Evolutionary conservation across 495 filamentous ascomycete genomes (phyloP), one percentile per base, ranked within the genome.

Genomic region (Hyaloscypha finlandica): DNA sequence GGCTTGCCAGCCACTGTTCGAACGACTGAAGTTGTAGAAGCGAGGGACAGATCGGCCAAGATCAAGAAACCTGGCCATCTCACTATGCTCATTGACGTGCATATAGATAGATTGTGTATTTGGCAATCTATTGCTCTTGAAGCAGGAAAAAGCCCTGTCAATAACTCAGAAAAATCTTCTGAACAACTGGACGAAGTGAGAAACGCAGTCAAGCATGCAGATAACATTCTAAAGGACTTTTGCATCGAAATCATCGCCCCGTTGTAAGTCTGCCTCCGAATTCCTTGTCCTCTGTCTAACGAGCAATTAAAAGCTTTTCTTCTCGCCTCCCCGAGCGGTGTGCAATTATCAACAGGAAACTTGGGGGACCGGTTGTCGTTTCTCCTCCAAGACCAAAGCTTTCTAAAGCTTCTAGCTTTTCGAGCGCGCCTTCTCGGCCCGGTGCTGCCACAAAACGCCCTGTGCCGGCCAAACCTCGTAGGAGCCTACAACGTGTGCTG

Each of bases 171-270:
- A 51, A 66, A 55, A 29, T 30, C 29, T 33, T 59, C 22, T 31
- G 57, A 29, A 37, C 32, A 42, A 12, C 8, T 8, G 12, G 42
- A 16, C 8, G 48, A 55, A 19, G 16, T 52, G 4, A 52, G 20
- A 20, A 19, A 1, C 29, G 29, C 12, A 20, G n/a, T 53, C 20
- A 68, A 68, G 48, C 59, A 70, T 54, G 57, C 65, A 31, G 69
- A 70, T 31, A 70, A 82, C 68, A 81, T 80, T 59, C 70, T 66
- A 72, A 53, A 78, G 59, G 81, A 93, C 74, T 99, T 97, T 72
- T 98, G 93, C 75, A 85, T 93, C 2, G 94, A 98, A 76, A 92
- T 99, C 60, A 89, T 99, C 71, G 79, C 96, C 48, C 94, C 95
- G 55, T 98, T 99, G 88, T 91, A 82, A 85, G 86, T 78, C 25